Base-by-base conservation (phyloP, 495 filamentous ascomycete genomes). In the Penicillium atrosanguineum region DNA sequence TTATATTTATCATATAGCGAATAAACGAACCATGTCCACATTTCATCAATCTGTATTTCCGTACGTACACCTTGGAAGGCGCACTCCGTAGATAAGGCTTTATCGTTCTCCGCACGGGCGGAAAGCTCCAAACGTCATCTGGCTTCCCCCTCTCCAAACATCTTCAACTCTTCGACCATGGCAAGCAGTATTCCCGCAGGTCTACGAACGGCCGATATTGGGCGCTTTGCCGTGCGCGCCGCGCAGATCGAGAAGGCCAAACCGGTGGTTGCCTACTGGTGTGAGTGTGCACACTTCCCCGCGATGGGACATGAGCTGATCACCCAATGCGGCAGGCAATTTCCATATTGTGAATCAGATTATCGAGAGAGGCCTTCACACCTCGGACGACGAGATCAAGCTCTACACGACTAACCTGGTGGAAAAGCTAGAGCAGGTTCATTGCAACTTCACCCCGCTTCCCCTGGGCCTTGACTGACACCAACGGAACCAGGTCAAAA, bases 321-420 rank as follows among this genome's bases (percentile, higher is more conserved):
- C 25, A 23, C 42, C 52, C 47, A 50, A 59, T 51, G 19, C 23
- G 31, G 45, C 54, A 96, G 92, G 92, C 68, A 87, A 94, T 59
- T 97, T 92, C 67, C 92, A 87, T 82, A 89, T 93, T 31, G 88
- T 95, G 53, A 90, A 97, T 59, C 89, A 95, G 61, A 92, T 97
- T 47, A 84, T 99, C 6, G 76, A 81, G 15, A 87, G 84, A 69
- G 75, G 80, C 25, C 83, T 97, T 36, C 95, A 97, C 67, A 81
- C 75, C 20, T 71, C 77, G 47, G 86, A 91, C 65, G 80, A 85
- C 38, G 91, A 94, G 60, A 82, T 84, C 52, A 84, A 85, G 50
- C 60, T 72, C 41, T 97, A 92, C 65, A 95, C 91, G 1, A 89
- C 84, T 21, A 75, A 74, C 20, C 76, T 97, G 57, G 91, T 99